Percentiles rank a stretch among this genome's conserved stretches.
Conservation (phyloP, 2,329 filamentous ascomycete species). For the Amauroascus niger region DNA sequence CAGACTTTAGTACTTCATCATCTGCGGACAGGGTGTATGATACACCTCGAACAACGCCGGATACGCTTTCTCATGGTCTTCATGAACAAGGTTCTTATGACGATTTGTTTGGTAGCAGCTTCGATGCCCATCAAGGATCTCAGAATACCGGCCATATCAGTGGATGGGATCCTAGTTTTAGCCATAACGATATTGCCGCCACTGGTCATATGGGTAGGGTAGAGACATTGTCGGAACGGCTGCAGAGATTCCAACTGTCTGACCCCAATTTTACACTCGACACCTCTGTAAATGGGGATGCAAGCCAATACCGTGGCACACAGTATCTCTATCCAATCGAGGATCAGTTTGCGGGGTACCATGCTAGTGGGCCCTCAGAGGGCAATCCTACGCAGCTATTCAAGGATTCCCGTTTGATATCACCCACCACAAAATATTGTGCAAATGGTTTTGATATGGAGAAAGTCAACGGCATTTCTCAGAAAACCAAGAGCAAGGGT, state of each 20-base stretch:
- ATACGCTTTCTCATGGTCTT: slow-evolving; percentile 32
- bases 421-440: slow-evolving; percentile 26
- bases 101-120: slow-evolving; percentile 22
- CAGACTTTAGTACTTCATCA: slow-evolving; percentile 29
- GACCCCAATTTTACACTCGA: slow-evolving; percentile 27
- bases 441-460: slow-evolving; percentile 28
- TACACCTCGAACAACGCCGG: slow-evolving; percentile 31
- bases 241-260: slow-evolving; percentile 33
- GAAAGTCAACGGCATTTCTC: slow-evolving; percentile 27
- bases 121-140: slow-evolving; percentile 24
- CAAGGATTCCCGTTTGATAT: slow-evolving; percentile 25
- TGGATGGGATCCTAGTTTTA: slow-evolving; percentile 14
- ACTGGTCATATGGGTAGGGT: slow-evolving; percentile 27
- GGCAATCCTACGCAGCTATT: background rate
- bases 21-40: slow-evolving; percentile 33
- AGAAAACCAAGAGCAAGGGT: slow-evolving; percentile 30
- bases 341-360: background rate
- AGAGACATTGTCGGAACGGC: slow-evolving; percentile 29
- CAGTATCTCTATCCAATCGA: slow-evolving; percentile 15
- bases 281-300: slow-evolving; percentile 19
- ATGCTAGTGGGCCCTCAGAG: background rate
- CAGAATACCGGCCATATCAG: slow-evolving; percentile 21
- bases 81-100: slow-evolving; percentile 32
- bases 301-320: slow-evolving; percentile 12
- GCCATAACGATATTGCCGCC: slow-evolving; percentile 12